Evolutionary conservation across 2,329 filamentous ascomycete species (phyloP).

Genomic region (Teratosphaeria viscida): DNA sequence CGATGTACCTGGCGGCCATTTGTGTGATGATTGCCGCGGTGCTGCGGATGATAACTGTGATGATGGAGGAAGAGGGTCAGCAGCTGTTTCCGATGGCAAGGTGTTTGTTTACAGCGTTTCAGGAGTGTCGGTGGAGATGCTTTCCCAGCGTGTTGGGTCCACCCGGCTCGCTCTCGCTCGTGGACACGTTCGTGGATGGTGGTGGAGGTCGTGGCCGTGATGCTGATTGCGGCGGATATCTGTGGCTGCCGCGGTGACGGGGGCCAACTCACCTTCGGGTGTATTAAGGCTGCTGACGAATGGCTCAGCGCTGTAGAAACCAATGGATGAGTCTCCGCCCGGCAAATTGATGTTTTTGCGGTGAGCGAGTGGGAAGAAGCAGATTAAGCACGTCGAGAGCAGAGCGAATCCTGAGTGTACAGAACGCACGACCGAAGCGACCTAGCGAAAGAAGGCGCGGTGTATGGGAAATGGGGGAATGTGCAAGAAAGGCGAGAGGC

Average conservation of each 20-base stretch:
- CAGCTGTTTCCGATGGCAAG: neutral
- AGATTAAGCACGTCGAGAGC: neutral
- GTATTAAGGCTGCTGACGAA: constrained; percentile 8
- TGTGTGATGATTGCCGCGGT: constrained; percentile 2
- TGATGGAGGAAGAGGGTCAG: neutral
- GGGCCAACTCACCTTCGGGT: constrained; percentile 4
- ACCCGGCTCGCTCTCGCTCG: neutral
- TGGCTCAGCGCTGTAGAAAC: constrained; percentile 2
- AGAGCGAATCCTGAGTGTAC: neutral
- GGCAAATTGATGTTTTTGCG: constrained; percentile 5
- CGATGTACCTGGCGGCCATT: constrained; percentile 47
- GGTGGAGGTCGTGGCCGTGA: neutral
- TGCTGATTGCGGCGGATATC: neutral
- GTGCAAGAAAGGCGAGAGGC: too few relatives aligned
- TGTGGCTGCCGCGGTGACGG: neutral
- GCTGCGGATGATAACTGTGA: constrained; percentile 4
- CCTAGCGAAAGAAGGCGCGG: constrained; percentile 14
- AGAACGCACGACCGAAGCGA: neutral
- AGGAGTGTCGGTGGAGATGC: neutral
- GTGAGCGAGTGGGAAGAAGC: constrained; percentile 2
- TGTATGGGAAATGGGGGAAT: too few relatives aligned
- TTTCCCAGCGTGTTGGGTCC: neutral
- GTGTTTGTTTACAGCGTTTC: neutral
- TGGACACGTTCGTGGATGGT: neutral
- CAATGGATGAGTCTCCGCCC: constrained; percentile 3